These are phyloP conservation scores for Boletus speciosus DNA, from an alignment of 768 basidiomycete species.

Conservation along the genomic window DNA sequence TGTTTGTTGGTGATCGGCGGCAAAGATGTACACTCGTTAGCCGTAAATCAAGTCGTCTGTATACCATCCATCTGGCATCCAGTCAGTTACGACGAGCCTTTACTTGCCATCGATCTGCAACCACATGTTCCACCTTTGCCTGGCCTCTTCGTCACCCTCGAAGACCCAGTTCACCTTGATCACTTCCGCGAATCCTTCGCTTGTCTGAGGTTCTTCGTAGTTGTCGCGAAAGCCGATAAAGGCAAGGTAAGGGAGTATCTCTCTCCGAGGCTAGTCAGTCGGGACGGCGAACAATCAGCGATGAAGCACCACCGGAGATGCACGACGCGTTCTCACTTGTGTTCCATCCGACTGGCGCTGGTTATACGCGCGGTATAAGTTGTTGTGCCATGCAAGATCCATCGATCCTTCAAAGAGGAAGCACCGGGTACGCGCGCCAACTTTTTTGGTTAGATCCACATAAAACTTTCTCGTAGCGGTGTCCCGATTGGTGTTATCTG, in stretches of 20 bases:
- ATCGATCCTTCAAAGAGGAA: slow-evolving; percentile 70
- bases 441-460: slow-evolving; percentile 58
- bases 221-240: slow-evolving; percentile 54
- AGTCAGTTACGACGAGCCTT: slow-evolving; percentile 4
- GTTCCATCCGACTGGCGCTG: slow-evolving; percentile 39
- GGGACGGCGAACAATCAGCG: neutral
- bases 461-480: slow-evolving; percentile 65
- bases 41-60: slow-evolving; percentile 5
- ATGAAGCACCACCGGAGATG: neutral
- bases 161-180: slow-evolving; percentile 79
- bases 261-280: slow-evolving; percentile 41
- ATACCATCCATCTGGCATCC: neutral
- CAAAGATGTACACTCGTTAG: neutral
- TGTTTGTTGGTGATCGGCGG: neutral
- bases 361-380: slow-evolving; percentile 77
- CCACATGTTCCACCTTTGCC: slow-evolving; percentile 78
- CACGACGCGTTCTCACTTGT: slow-evolving; percentile 5
- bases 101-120: slow-evolving; percentile 73
- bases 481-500: slow-evolving; percentile 94
- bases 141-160: slow-evolving; percentile 70
- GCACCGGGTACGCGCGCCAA: slow-evolving; percentile 58
- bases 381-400: slow-evolving; percentile 93
- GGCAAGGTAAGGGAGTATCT: slow-evolving; percentile 56
- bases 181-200: slow-evolving; percentile 79
- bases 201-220: slow-evolving; percentile 61